Evolutionary conservation across 345 rosid genomes (phyloP), one percentile per base, ranked within the genome.

Genomic region (Alliaria petiolata): DNA sequence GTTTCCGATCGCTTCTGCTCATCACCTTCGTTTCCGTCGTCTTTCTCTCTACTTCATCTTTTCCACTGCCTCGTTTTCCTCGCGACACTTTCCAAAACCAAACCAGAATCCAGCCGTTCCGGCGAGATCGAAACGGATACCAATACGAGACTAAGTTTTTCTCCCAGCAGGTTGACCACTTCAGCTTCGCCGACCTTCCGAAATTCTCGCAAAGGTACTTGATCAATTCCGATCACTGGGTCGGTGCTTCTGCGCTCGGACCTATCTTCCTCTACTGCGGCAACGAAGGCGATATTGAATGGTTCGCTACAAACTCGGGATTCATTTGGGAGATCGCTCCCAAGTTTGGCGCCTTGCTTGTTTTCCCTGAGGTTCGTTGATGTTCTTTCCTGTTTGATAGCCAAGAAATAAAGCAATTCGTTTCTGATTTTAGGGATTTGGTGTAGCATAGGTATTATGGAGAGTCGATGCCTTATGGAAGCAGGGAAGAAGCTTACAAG

Each of bases 241-340:
- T 62, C 26, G 93, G 93, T 13, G 80, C 93, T 64, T 60, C 74
- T 33, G 59, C 81, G 5, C 69, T 67, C 44, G 93, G 76, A 6
- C 97, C 97, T 62, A 90, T 90, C 82, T 90, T 90, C 79, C 78
- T 90, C 61, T 90, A 90, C 80, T 90, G 93, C 62, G 93, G 97
- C 31, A 88, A 90, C 78, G 97, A 90, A 68, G 97, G 93, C 30
- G 88, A 88, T 63, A 90, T 90, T 66, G 90, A 81, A 33, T 90
- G 97, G 97, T 90, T 90, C 79, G 93, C 97, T 11, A 77, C 69
- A 4, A 90, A 90, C 69, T 71, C 92, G 0, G 93, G 97, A 33
- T 88, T 90, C 60, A 65, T 90, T 4, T 90, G 97, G 97, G 97
- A 90, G 11, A 76, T 88, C 12, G 93, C 93, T 11, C 92, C 97